phyloP scores from a whole-genome alignment of 371 early-diverging fungal species.

The Lichtheimia ornata region DNA sequence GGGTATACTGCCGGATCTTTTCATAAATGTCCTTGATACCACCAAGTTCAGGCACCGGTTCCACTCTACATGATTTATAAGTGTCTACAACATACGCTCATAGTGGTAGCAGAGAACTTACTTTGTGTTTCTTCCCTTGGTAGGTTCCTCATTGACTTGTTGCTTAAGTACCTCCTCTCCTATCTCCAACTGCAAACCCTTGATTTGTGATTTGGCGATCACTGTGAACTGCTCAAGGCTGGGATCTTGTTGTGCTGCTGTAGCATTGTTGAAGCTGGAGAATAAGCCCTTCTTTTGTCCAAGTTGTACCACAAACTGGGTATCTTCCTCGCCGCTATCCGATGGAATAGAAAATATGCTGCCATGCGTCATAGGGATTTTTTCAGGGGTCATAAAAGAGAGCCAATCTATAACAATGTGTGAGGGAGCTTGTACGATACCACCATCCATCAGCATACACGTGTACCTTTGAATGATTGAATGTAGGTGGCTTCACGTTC shows the following conservation, averaged over 20 bases:
- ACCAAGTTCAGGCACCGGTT: conserved; percentile 31
- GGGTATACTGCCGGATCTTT: conserved; percentile 53
- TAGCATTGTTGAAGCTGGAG: conserved; percentile 20
- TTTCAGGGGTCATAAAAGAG: neutral
- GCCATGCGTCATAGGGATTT: conserved; percentile 13
- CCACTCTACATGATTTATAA: neutral
- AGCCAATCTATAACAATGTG: conserved; percentile 11
- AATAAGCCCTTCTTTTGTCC: conserved; percentile 40
- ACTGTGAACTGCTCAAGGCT: conserved; percentile 40
- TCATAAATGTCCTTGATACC: conserved; percentile 48
- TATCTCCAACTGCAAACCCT: conserved; percentile 44
- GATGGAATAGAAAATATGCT: conserved; percentile 9
- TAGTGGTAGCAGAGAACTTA: neutral
- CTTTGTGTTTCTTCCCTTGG: conserved; percentile 13
- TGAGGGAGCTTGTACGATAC: neutral
- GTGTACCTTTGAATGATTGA: conserved; percentile 27
- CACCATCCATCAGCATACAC: neutral
- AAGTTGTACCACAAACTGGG: conserved; percentile 28
- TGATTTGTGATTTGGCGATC: conserved; percentile 28
- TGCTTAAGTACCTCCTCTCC: conserved; percentile 42
- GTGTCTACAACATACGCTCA: neutral
- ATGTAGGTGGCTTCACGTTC: conserved; percentile 24
- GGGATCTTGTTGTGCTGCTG: conserved; percentile 13
- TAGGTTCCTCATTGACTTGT: neutral
- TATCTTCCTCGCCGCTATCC: conserved; percentile 6